These are phyloP conservation scores for Magnolia sinica DNA, from an alignment of 164 flowering plant genomes.

Conservation along the genomic window DNA sequence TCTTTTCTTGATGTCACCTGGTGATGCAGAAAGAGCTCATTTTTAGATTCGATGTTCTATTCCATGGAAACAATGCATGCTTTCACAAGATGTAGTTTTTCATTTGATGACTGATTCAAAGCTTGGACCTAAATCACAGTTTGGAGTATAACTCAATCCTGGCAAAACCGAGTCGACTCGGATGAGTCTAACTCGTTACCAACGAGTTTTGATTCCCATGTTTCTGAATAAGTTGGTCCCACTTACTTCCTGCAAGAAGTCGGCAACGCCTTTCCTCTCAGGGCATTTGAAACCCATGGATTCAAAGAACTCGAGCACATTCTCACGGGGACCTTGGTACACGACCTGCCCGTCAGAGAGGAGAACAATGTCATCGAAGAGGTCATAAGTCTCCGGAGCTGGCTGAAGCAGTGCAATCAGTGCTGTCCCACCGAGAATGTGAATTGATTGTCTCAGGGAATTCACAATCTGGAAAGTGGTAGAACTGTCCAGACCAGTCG, in stretches of 20 bases:
- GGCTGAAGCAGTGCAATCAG: conserved; percentile 83
- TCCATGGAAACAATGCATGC: not conserved
- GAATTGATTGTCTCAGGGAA: conserved; percentile 47
- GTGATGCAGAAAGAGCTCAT: not conserved
- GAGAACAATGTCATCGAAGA: conserved; percentile 76
- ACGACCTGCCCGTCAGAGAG: conserved; percentile 68
- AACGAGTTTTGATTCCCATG: not conserved
- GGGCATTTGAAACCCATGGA: conserved; percentile 69
- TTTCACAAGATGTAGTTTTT: not conserved
- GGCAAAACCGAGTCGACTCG: not conserved
- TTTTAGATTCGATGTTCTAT: not conserved
- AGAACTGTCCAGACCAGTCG: conserved; percentile 82
- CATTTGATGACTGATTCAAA: not conserved
- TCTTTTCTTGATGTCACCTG: conserved; percentile 53
- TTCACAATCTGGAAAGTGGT: conserved; percentile 75
- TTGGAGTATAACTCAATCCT: not conserved
- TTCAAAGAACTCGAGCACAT: conserved; percentile 61
- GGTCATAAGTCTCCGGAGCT: conserved; percentile 75
- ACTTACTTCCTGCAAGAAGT: conserved; percentile 69
- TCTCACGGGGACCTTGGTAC: conserved; percentile 71
- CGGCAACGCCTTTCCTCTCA: conserved; percentile 65
- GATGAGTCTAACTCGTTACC: not conserved
- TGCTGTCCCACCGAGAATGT: conserved; percentile 57
- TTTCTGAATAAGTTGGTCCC: not conserved
- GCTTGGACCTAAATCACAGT: not conserved